Evolutionary conservation across 768 basidiomycete genomes (phyloP).

Genomic region (Coprinopsis marcescibilis): DNA sequence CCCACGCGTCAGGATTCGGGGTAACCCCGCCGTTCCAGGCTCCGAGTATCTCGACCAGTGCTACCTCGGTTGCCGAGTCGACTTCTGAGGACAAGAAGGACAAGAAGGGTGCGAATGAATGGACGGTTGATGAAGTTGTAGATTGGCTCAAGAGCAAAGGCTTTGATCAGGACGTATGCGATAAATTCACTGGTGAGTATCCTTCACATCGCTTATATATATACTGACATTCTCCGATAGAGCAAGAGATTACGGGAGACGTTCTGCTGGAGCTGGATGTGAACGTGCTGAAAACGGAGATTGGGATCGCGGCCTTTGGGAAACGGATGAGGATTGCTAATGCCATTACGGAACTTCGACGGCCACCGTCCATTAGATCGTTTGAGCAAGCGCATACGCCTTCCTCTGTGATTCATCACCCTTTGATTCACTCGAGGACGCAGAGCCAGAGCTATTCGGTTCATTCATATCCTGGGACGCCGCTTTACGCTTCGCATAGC

Average conservation of each 20-base stretch:
- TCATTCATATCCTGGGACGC: slow-evolving; percentile 37
- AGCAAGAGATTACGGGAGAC: slow-evolving; percentile 98
- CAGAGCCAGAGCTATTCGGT: slow-evolving; percentile 41
- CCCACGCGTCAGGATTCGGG: slow-evolving; percentile 6
- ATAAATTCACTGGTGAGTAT: slow-evolving; percentile 79
- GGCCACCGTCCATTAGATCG: slow-evolving; percentile 59
- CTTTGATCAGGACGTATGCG: slow-evolving; percentile 77
- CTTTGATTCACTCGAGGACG: slow-evolving; percentile 29
- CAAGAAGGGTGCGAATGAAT: slow-evolving; percentile 55
- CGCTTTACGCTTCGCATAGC: slow-evolving; percentile 22
- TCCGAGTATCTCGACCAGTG: background rate
- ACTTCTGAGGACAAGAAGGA: slow-evolving; percentile 25
- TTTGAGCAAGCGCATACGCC: slow-evolving; percentile 36
- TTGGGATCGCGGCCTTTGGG: slow-evolving; percentile 91
- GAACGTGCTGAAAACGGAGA: slow-evolving; percentile 85
- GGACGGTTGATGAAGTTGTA: slow-evolving; percentile 85
- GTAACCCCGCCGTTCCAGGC: slow-evolving; percentile 6
- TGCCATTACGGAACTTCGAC: slow-evolving; percentile 82
- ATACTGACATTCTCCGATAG: slow-evolving; percentile 31
- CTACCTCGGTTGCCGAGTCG: slow-evolving; percentile 8
- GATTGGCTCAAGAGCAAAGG: slow-evolving; percentile 83
- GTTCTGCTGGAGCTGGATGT: slow-evolving; percentile 92
- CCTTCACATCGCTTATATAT: background rate
- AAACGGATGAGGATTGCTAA: slow-evolving; percentile 92
- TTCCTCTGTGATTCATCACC: slow-evolving; percentile 20